phyloP scores from a whole-genome alignment of 2,329 filamentous ascomycete species.

The Penicillium brasilianum region DNA sequence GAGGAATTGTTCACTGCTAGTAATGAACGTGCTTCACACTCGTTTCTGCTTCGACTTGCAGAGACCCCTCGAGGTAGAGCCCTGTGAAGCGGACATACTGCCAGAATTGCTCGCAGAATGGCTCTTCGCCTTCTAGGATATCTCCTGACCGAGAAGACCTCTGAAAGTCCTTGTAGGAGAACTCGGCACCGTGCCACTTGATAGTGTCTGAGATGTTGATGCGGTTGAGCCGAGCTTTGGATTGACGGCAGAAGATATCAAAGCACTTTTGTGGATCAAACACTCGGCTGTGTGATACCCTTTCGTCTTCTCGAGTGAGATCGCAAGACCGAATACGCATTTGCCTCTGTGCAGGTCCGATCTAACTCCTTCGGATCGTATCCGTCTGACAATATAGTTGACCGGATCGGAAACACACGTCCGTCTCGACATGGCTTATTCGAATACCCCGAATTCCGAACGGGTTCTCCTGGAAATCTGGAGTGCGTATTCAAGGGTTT shows the following conservation, averaged over 20 bases:
- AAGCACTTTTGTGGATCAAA: slow-evolving; percentile 14
- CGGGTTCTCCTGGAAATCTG: background rate
- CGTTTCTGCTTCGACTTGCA: no score
- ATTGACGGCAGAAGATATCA: slow-evolving; percentile 26
- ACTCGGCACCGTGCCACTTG: background rate
- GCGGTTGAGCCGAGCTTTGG: slow-evolving; percentile 18
- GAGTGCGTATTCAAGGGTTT: background rate
- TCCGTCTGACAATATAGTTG: background rate
- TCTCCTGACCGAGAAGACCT: background rate
- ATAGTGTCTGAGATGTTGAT: background rate
- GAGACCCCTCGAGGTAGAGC: no score
- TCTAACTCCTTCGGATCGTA: background rate
- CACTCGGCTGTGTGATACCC: background rate
- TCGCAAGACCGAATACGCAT: background rate
- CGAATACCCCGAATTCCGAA: background rate
- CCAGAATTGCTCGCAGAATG: background rate
- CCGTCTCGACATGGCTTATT: background rate
- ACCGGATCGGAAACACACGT: background rate
- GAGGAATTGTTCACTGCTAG: no score
- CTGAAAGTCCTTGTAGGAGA: background rate
- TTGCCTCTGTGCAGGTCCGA: background rate
- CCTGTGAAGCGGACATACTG: no score
- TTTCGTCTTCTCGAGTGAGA: background rate
- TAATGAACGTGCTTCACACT: no score
- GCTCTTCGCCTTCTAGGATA: background rate